These are phyloP conservation scores for Juglanconis sp. DNA, from an alignment of 2,329 filamentous ascomycete species.

Conservation along the genomic window DNA sequence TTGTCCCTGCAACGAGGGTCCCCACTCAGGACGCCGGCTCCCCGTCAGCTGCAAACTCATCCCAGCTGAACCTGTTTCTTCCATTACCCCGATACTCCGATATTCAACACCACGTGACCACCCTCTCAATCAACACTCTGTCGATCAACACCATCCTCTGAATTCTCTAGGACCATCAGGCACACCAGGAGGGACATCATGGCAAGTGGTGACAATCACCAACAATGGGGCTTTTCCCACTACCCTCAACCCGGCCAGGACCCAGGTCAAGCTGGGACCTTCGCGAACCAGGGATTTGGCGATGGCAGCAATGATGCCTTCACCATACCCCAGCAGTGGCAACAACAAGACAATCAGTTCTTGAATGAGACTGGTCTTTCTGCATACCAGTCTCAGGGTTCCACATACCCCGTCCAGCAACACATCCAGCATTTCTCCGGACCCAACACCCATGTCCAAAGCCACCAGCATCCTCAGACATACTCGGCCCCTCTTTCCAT, in stretches of 20 bases:
- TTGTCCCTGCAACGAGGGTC: background rate
- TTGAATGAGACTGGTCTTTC: constrained; percentile 2
- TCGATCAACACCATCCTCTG: background rate
- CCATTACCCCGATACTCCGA: background rate
- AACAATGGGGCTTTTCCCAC: constrained; percentile 17
- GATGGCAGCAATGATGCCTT: constrained; percentile 9
- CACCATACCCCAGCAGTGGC: constrained; percentile 16
- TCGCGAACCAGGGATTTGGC: constrained; percentile 11
- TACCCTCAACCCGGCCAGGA: constrained; percentile 13
- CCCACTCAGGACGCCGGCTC: background rate
- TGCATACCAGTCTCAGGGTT: constrained; percentile 9
- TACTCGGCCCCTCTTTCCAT: constrained; percentile 11
- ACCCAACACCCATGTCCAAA: constrained; percentile 4
- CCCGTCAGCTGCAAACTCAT: constrained; percentile 4
- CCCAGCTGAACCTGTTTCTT: background rate
- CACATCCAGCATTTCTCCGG: constrained; percentile 5
- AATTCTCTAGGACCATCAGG: background rate
- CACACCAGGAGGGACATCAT: background rate
- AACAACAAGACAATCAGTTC: constrained; percentile 12
- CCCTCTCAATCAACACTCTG: background rate
- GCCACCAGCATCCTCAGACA: constrained; percentile 14
- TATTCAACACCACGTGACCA: constrained; percentile 5
- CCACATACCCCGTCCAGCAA: constrained; percentile 12
- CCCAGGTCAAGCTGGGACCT: constrained; percentile 8
- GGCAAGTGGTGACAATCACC: constrained; percentile 16